Base-by-base conservation (phyloP, 2,329 filamentous ascomycete species). In the Nannizziopsis barbatae region DNA sequence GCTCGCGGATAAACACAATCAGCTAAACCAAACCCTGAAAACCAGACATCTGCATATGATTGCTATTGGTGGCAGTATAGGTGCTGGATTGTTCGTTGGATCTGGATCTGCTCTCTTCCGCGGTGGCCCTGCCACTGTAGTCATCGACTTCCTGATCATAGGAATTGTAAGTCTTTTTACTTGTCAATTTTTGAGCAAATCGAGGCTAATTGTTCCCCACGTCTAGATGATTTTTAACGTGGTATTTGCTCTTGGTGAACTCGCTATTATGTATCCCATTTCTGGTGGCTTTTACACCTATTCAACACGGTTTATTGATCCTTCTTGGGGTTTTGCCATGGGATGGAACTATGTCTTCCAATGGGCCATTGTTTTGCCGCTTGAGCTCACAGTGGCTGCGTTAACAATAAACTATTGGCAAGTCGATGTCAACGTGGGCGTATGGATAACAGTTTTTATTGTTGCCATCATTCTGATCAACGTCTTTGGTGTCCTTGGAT, bases 321-420 rank as follows among this genome's bases (percentile, higher is more conserved):
- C 78, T 20, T 71, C 76, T 14, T 75, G 73, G 67, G 68, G 67
- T 2, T 70, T 71, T 45, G 67, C 67, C 18, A 66, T 70, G 59
- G 68, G 67, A 12, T 70, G 67, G 68, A 65, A 69, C 47, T 92
- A 94, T 62, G 85, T 84, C 4, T 66, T 94, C 55, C 83, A 88
- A 65, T 94, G 88, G 87, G 74, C 92, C 1, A 76, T 86, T 37
- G 79, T 89, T 0, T 65, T 94, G 20, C 87, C 87, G 0, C 74
- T 93, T 41, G 87, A 94, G 63, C 80, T 94, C 46, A 84, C 89
- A 49, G 83, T 84, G 2, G 86, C 86, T 5, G 83, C 84, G 5
- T 76, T 90, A 17, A 90, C 85, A 1, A 80, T 90, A 49, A 75
- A 79, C 15, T 92, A 82, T 62, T 93, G 86, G 86, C 51, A 51